Evolutionary conservation across 768 basidiomycete genomes (phyloP).

Genomic region (Leccinum subgranulosum): DNA sequence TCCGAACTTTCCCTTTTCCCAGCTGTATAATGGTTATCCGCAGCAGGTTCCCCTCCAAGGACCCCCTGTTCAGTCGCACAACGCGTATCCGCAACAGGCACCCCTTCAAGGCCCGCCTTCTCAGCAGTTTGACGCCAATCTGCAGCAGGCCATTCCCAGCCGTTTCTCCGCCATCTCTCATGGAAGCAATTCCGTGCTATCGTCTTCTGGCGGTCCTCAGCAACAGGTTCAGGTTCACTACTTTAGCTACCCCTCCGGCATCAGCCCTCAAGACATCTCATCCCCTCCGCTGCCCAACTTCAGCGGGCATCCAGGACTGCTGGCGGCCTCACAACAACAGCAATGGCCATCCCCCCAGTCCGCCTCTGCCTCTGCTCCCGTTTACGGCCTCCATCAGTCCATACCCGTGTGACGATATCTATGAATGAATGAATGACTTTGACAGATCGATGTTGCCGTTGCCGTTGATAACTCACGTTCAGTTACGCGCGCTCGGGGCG

Average conservation of each 20-base stretch:
- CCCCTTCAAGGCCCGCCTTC: neutral
- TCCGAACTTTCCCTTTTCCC: neutral
- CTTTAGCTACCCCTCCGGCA: slow-evolving; percentile 6
- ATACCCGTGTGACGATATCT: neutral
- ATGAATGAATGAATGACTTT: neutral
- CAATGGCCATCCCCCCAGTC: neutral
- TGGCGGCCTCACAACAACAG: neutral
- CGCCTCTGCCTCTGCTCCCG: neutral
- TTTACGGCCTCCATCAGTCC: neutral
- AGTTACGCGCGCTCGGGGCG: neutral
- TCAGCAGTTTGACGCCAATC: slow-evolving; percentile 1
- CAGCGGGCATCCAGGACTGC: slow-evolving; percentile 3
- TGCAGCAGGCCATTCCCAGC: neutral
- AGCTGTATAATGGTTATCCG: slow-evolving; percentile 8
- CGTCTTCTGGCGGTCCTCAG: neutral
- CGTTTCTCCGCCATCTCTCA: neutral
- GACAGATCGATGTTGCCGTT: neutral
- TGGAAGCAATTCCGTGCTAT: neutral
- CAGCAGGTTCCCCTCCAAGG: neutral
- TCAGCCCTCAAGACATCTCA: neutral
- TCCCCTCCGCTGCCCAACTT: slow-evolving; percentile 19
- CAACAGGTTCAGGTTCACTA: slow-evolving; percentile 2
- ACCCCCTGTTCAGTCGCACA: neutral
- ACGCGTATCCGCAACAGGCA: slow-evolving; percentile 2
- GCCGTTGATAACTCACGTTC: neutral